A percentile compares a stretch with the other conserved stretches of the same genome.
Conservation (phyloP, 345 rosid species). For the Rhizophora mangle region DNA sequence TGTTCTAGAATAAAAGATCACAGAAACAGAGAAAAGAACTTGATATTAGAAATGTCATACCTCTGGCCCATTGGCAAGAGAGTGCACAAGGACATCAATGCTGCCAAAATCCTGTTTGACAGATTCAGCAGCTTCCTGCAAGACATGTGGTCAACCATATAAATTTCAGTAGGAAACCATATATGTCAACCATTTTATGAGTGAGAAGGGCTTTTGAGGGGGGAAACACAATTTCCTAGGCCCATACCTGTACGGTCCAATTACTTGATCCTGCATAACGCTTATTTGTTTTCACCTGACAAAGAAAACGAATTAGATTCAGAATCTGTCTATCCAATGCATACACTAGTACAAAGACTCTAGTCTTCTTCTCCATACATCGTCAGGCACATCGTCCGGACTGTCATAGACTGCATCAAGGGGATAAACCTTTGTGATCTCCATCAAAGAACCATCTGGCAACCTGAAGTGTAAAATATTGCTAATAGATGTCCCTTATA, state of each 20-base stretch:
- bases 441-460: constrained; percentile 92
- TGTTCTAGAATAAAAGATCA: neutral
- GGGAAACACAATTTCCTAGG: neutral
- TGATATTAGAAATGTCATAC: constrained; percentile 29
- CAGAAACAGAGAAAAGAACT: neutral
- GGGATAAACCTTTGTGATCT: constrained; percentile 84
- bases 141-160: neutral
- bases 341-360: neutral
- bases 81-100: constrained; percentile 92
- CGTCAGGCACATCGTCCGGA: constrained; percentile 59
- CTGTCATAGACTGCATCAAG: constrained; percentile 88
- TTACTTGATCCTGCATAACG: constrained; percentile 87
- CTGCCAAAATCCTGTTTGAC: constrained; percentile 83
- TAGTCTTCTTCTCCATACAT: constrained; percentile 21
- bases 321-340: constrained; percentile 3
- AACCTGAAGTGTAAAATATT: constrained; percentile 43
- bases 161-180: neutral
- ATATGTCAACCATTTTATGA: neutral
- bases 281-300: constrained; percentile 74
- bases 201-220: neutral
- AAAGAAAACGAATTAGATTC: constrained; percentile 11
- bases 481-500: constrained; percentile 15
- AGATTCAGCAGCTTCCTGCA: constrained; percentile 85
- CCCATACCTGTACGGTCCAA: constrained; percentile 91
- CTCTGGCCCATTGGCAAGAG: constrained; percentile 98